phyloP scores from a whole-genome alignment of 2,329 filamentous ascomycete species.

The Paraconiothyrium brasiliense region DNA sequence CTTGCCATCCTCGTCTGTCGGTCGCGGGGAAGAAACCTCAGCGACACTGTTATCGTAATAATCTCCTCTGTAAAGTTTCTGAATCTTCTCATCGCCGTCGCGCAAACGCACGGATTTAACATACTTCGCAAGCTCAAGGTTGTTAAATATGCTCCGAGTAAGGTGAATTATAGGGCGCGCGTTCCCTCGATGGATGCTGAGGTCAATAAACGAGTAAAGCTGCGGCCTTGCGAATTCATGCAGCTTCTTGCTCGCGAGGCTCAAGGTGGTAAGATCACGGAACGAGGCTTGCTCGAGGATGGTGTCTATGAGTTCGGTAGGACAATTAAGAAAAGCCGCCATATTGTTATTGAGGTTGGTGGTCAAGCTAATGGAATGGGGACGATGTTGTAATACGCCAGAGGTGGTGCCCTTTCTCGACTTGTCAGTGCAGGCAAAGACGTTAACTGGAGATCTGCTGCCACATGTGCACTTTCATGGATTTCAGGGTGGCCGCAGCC shows the following conservation, averaged over 20 bases:
- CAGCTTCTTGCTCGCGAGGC: slow-evolving; percentile 11
- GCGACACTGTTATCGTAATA: slow-evolving; percentile 4
- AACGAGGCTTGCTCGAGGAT: slow-evolving; percentile 9
- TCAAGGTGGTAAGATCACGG: slow-evolving; percentile 7
- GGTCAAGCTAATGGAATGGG: slow-evolving; percentile 6
- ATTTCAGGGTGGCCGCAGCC: slow-evolving; percentile 6
- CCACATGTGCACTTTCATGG: slow-evolving; percentile 6
- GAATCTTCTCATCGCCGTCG: slow-evolving; percentile 12
- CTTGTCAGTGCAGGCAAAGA: slow-evolving; percentile 8
- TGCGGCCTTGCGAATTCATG: slow-evolving; percentile 7
- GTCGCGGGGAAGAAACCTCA: slow-evolving; percentile 6
- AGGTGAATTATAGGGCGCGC: slow-evolving; percentile 10
- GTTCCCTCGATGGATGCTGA: slow-evolving; percentile 7
- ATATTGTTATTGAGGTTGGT: slow-evolving; percentile 8
- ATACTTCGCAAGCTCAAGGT: slow-evolving; percentile 10
- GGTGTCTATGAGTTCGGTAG: slow-evolving; percentile 9
- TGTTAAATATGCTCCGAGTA: slow-evolving; percentile 11
- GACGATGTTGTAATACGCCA: slow-evolving; percentile 10
- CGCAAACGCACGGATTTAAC: slow-evolving; percentile 10
- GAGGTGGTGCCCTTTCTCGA: slow-evolving; percentile 7
- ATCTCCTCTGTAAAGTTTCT: slow-evolving; percentile 9
- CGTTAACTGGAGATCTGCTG: slow-evolving; percentile 10
- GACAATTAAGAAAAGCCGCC: slow-evolving; percentile 8
- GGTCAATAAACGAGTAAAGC: slow-evolving; percentile 10
- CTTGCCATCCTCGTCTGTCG: slow-evolving; percentile 11